phyloP scores from a whole-genome alignment of 441 rosid species.

The Bocquillonia castaneifolia region DNA sequence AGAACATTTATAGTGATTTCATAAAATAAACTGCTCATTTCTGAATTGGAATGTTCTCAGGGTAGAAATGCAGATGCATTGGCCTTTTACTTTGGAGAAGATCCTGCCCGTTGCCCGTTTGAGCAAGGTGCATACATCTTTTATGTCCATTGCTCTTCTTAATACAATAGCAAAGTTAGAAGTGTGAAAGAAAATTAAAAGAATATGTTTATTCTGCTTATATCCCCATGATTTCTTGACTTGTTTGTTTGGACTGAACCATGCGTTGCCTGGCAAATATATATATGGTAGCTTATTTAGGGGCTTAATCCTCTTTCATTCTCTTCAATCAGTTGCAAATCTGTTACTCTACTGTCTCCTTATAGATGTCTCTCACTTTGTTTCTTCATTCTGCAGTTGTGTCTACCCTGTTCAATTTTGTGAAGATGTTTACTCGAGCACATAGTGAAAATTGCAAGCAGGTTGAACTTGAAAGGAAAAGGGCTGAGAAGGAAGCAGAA shows the following conservation, averaged over 20 bases:
- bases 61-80: slow-evolving; percentile 90
- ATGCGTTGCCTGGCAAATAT: not conserved
- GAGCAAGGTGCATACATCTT: slow-evolving; percentile 63
- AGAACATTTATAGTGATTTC: no score
- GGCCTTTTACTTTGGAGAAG: slow-evolving; percentile 91
- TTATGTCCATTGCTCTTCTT: not conserved
- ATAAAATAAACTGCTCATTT: no score
- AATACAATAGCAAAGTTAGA: not conserved
- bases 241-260: not conserved
- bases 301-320: not conserved
- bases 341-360: not conserved
- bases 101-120: slow-evolving; percentile 84
- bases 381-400: slow-evolving; percentile 48
- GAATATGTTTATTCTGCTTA: not conserved
- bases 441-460: slow-evolving; percentile 81
- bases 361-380: not conserved
- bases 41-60: slow-evolving; percentile 40
- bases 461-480: slow-evolving; percentile 66
- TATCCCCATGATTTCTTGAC: not conserved
- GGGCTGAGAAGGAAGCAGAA: slow-evolving; percentile 51
- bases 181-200: not conserved
- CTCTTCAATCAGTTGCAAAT: not conserved
- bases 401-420: slow-evolving; percentile 76
- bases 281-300: not conserved
- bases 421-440: slow-evolving; percentile 69